These are phyloP conservation scores for Globisporangium okanoganense DNA, from an alignment of 352 stramenopile species.

Conservation along the genomic window DNA sequence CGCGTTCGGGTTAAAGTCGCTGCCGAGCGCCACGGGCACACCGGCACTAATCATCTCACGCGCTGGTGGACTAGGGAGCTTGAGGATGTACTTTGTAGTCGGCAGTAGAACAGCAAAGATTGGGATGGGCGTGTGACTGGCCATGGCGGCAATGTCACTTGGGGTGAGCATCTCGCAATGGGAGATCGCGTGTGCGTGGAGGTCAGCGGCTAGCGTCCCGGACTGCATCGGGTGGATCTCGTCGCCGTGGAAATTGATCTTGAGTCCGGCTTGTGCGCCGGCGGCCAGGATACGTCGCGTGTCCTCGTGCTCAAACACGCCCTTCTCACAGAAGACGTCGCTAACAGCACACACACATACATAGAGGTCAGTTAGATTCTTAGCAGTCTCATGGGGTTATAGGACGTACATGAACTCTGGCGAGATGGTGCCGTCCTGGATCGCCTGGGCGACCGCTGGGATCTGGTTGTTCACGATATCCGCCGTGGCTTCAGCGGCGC, in stretches of 20 bases:
- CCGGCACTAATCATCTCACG: slow-evolving; percentile 63
- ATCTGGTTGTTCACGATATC: slow-evolving; percentile 80
- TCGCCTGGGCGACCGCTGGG: slow-evolving; percentile 56
- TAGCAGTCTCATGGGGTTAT: too few species aligned
- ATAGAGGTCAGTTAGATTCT: neutral
- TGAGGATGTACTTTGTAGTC: slow-evolving; percentile 84
- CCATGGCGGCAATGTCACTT: slow-evolving; percentile 67
- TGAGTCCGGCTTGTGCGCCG: slow-evolving; percentile 54
- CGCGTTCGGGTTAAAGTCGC: slow-evolving; percentile 85
- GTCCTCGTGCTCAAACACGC: slow-evolving; percentile 78
- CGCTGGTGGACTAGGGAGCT: slow-evolving; percentile 63
- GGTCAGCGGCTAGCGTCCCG: slow-evolving; percentile 48
- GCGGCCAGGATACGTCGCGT: slow-evolving; percentile 69
- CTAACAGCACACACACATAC: slow-evolving; percentile 11
- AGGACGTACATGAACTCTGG: slow-evolving; percentile 68
- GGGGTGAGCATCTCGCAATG: slow-evolving; percentile 76
- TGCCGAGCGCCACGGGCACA: slow-evolving; percentile 73
- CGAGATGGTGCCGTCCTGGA: slow-evolving; percentile 65
- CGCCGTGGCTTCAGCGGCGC: slow-evolving; percentile 47
- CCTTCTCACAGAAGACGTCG: slow-evolving; percentile 85
- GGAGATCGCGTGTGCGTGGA: slow-evolving; percentile 63
- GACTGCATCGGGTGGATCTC: slow-evolving; percentile 76
- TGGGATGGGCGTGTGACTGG: slow-evolving; percentile 37
- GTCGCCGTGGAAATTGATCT: slow-evolving; percentile 85
- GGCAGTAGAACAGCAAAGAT: slow-evolving; percentile 77